Evolutionary conservation across 805 yeast genomes (phyloP), one percentile per base, ranked within the genome.

Genomic region (Ogataea minuta): DNA sequence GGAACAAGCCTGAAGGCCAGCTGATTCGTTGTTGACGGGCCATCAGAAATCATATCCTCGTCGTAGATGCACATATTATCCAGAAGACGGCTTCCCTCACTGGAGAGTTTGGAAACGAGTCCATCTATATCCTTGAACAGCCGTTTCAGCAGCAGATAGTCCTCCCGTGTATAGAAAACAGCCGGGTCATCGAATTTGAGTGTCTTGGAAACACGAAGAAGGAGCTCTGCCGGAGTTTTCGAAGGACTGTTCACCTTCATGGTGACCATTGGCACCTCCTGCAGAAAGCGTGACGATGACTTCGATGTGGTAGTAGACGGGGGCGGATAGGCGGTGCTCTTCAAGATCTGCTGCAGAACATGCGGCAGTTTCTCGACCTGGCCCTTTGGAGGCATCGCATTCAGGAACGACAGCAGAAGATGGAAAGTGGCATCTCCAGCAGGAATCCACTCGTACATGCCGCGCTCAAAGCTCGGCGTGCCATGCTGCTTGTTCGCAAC

Each of bases 361-460:
- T 75, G 75, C 30, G 95, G 95, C 29, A 86, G 62, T 19, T 70
- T 66, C 25, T 74, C 79, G 12, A 54, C 37, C 34, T 74, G 69
- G 44, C 79, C 86, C 37, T 75, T 73, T 13, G 77, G 81, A 1
- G 86, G 71, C 79, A 85, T 82, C 13, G 95, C 79, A 46, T 90
- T 73, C 43, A 89, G 63, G 52, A 87, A 89, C 2, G 95, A 75
- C 23, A 87, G 62, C 16, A 87, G 67, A 23, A 89, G 61, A 60
- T 89, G 97, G 54, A 85, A 84, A 64, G 87, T 75, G 0, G 96
- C 96, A 56, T 85, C 87, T 4, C 93, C 80, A 2, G 89, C 86
- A 2, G 84, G 79, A 28, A 81, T 67, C 95, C 95, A 88, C 31
- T 76, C 74, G 31, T 76, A 75, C 39, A 87, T 59, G 3, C 95